Evolutionary conservation across 2,329 filamentous ascomycete genomes (phyloP).

Genomic region (Colletotrichum sp.): DNA sequence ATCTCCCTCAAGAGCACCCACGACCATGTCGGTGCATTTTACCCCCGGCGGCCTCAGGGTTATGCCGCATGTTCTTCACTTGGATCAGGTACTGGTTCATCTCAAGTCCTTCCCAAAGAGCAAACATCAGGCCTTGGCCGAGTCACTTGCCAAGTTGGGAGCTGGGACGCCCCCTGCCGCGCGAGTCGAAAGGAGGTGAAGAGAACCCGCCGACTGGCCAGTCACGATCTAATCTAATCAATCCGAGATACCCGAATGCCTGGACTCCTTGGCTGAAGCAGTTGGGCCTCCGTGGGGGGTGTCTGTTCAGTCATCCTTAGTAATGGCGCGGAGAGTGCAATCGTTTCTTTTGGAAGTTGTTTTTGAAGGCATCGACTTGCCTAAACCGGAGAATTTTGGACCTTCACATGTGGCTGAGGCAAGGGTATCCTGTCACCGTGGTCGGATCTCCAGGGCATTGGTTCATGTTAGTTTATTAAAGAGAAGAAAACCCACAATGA

Average conservation of each 20-base stretch:
- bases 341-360: not conserved
- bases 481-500: not conserved
- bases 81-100: constrained; percentile 3
- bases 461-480: not conserved
- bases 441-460: not conserved
- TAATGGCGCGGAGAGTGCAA: not conserved
- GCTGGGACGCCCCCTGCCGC: not conserved
- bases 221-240: constrained; percentile 17
- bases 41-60: constrained; percentile 5
- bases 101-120: not conserved
- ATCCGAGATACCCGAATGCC: not conserved
- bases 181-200: not conserved
- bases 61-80: not conserved
- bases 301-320: constrained; percentile 1
- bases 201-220: not conserved
- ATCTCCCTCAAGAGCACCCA: not conserved
- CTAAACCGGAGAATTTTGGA: not conserved
- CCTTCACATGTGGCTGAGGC: not conserved
- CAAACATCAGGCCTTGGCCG: not conserved
- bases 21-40: not conserved
- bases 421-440: not conserved
- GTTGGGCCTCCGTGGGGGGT: not conserved
- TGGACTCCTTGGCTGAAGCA: constrained; percentile 8
- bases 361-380: not conserved
- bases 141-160: not conserved